A percentile compares a stretch with the other conserved stretches of the same genome.
Conservation (phyloP, 2,329 filamentous ascomycete genomes). For the Paecilomyces dactylethromorphus region DNA sequence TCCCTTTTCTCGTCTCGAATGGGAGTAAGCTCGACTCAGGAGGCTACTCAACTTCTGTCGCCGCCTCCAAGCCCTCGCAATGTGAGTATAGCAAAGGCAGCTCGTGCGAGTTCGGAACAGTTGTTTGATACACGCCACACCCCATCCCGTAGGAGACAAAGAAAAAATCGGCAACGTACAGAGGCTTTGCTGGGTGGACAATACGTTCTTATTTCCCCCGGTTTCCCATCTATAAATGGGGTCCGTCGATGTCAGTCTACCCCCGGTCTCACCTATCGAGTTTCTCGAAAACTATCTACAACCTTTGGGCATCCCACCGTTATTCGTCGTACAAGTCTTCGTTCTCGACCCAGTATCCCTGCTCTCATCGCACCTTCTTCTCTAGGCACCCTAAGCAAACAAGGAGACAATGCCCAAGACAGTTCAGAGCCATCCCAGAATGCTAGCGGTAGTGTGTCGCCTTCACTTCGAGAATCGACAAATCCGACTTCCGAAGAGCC, state of each 20-base stretch:
- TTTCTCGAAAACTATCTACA: constrained; percentile 32
- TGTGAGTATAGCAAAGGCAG: background rate
- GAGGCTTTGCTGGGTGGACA: background rate
- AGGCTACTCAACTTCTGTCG: background rate
- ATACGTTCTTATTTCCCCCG: background rate
- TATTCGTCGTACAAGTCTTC: constrained; percentile 30
- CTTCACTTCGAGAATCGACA: constrained; percentile 24
- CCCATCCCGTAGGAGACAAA: background rate
- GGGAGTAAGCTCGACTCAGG: background rate
- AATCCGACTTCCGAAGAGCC: constrained; percentile 28
- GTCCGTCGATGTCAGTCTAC: constrained; percentile 15
- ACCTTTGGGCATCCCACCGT: constrained; percentile 35
- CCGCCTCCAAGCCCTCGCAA: background rate
- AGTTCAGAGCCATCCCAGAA: constrained; percentile 27
- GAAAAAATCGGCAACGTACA: background rate
- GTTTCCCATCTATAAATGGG: background rate
- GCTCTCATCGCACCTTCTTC: constrained; percentile 12
- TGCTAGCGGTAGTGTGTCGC: constrained; percentile 22
- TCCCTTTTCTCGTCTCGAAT: background rate
- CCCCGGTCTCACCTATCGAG: constrained; percentile 22
- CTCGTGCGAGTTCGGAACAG: background rate
- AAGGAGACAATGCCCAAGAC: constrained; percentile 22
- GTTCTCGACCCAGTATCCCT: constrained; percentile 25
- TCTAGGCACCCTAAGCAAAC: constrained; percentile 9
- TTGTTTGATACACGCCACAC: background rate